Percentiles rank a stretch among this genome's conserved stretches.
phyloP scores from a whole-genome alignment of 2,329 filamentous ascomycete species.

The Graphium sp. region DNA sequence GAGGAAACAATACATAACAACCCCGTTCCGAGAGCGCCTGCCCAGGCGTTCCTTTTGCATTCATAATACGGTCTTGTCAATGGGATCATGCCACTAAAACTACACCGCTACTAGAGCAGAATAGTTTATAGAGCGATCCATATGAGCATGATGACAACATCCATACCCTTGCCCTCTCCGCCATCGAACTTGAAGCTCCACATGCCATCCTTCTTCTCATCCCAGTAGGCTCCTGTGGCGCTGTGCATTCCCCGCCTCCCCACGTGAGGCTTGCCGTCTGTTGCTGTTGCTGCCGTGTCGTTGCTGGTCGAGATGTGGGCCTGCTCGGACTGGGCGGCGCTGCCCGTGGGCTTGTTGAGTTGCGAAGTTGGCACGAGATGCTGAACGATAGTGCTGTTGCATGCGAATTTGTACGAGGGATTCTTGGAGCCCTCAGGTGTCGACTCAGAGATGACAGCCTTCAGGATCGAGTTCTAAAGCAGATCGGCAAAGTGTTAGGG shows the following conservation, averaged over 20 bases:
- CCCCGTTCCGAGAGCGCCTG: too few relatives aligned
- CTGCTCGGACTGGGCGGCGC: constrained; percentile 27
- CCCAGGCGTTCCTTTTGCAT: too few relatives aligned
- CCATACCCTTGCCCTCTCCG: constrained; percentile 47
- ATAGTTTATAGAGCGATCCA: constrained; percentile 53
- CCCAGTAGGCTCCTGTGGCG: constrained; percentile 75
- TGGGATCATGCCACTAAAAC: too few relatives aligned
- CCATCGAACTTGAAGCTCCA: constrained; percentile 78
- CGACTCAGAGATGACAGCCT: constrained; percentile 61
- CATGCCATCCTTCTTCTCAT: constrained; percentile 80
- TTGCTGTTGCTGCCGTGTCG: constrained; percentile 32
- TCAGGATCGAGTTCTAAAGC: constrained; percentile 55
- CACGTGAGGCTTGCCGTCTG: constrained; percentile 51
- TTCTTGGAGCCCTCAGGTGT: constrained; percentile 36
- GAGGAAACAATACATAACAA: too few relatives aligned
- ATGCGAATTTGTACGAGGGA: constrained; percentile 77
- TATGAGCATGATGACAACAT: constrained; percentile 57
- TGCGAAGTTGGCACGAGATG: constrained; percentile 58
- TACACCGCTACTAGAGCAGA: too few relatives aligned
- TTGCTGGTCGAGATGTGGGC: constrained; percentile 39
- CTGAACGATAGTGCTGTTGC: constrained; percentile 97
- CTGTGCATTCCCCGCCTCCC: constrained; percentile 84
- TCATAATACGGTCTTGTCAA: too few relatives aligned
- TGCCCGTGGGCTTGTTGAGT: constrained; percentile 42
- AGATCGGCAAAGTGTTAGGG: not conserved